These are phyloP conservation scores for Spiraea crenata DNA, from an alignment of 331 rosid genomes.

Conservation along the genomic window DNA sequence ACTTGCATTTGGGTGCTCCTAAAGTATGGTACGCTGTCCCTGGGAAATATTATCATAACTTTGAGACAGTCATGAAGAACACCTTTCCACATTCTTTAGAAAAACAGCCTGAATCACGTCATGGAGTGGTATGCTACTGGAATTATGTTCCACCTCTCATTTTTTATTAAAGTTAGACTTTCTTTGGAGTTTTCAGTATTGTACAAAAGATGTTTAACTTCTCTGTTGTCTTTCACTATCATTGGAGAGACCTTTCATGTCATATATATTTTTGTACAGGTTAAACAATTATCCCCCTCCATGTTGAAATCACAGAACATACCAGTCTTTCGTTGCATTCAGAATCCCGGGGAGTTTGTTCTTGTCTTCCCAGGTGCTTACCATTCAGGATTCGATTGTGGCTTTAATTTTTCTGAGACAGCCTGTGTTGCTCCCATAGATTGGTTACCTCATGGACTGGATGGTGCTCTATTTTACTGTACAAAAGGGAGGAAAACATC, in stretches of 20 bases:
- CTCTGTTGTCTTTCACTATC: conserved; percentile 9
- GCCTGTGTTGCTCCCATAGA: conserved; percentile 75
- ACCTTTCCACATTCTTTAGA: conserved; percentile 33
- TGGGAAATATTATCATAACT: conserved; percentile 40
- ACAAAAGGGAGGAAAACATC: conserved; percentile 59
- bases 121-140: conserved; percentile 52
- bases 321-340: conserved; percentile 75
- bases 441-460: conserved; percentile 81
- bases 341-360: conserved; percentile 72
- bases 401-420: conserved; percentile 74
- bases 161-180: conserved; percentile 14
- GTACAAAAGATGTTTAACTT: conserved; percentile 1
- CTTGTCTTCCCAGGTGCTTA: conserved; percentile 73
- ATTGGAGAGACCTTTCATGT: conserved; percentile 18
- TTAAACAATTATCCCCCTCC: conserved; percentile 53
- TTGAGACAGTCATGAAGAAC: conserved; percentile 47
- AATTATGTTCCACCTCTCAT: not conserved
- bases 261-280: conserved; percentile 46
- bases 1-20: conserved; percentile 77
- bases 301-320: conserved; percentile 58
- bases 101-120: conserved; percentile 32
- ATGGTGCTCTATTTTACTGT: conserved; percentile 54
- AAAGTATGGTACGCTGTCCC: conserved; percentile 79
- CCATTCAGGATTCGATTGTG: conserved; percentile 79
- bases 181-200: conserved; percentile 1